These are phyloP conservation scores for Aspergillus quadrilineatus DNA, from an alignment of 2,329 filamentous ascomycete genomes.

Conservation along the genomic window DNA sequence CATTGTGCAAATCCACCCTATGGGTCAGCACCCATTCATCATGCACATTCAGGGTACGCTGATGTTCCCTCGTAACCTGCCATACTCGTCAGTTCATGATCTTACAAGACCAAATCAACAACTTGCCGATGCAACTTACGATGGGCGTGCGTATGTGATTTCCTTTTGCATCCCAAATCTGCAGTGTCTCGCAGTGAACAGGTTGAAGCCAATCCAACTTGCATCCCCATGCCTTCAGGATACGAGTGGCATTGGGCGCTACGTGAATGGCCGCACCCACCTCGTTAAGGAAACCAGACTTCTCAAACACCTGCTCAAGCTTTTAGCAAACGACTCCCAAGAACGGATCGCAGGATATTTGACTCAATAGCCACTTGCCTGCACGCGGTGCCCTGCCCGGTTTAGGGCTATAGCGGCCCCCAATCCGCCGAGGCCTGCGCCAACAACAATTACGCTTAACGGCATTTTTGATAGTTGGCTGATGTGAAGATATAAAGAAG, in stretches of 20 bases:
- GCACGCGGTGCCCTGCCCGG: constrained; percentile 22
- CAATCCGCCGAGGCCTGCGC: constrained; percentile 13
- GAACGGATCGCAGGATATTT: neutral
- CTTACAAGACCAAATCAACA: neutral
- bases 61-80: constrained; percentile 16
- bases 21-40: constrained; percentile 29
- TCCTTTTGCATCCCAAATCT: constrained; percentile 14
- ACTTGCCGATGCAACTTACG: neutral
- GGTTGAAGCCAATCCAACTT: constrained; percentile 20
- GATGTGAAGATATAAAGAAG: neutral
- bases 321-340: neutral
- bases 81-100: neutral
- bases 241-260: constrained; percentile 31
- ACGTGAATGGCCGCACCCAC: constrained; percentile 35
- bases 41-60: constrained; percentile 3
- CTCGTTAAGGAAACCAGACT: constrained; percentile 34
- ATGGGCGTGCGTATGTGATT: neutral
- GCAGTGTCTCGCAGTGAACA: constrained; percentile 15
- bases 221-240: constrained; percentile 30
- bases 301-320: constrained; percentile 22
- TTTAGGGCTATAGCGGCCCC: constrained; percentile 12
- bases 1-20: constrained; percentile 42
- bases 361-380: constrained; percentile 14
- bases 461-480: constrained; percentile 5
- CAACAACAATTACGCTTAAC: constrained; percentile 11